Evolutionary conservation across 108 stramenopile species (phyloP).

Genomic region (Discostella stelligeroides): DNA sequence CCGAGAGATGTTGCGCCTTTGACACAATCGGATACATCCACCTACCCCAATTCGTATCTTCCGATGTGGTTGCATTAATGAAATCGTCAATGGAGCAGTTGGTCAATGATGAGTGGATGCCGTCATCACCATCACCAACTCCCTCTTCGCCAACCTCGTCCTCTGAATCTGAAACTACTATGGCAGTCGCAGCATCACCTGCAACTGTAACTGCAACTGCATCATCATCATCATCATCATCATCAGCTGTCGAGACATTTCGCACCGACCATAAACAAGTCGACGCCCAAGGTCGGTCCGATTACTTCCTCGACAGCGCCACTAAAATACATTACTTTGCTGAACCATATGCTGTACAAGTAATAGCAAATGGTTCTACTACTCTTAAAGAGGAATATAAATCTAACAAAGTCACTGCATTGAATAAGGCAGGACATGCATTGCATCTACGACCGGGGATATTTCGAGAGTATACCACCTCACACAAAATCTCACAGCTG

Average conservation of each 20-base stretch:
- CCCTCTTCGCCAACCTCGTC: no score
- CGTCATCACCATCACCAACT: constrained; percentile 12
- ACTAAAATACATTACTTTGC: constrained; percentile 83
- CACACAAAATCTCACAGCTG: constrained; percentile 59
- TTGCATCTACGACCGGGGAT: constrained; percentile 71
- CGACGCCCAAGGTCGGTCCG: constrained; percentile 66
- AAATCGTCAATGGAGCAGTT: constrained; percentile 64
- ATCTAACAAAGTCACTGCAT: constrained; percentile 64
- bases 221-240: no score
- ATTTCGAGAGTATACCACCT: constrained; percentile 71
- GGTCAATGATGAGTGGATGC: constrained; percentile 66
- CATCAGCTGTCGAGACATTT: constrained; percentile 52
- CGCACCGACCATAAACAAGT: constrained; percentile 80
- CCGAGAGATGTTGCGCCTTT: constrained; percentile 60
- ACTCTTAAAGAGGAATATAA: constrained; percentile 44
- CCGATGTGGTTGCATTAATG: constrained; percentile 55
- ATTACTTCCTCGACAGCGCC: constrained; percentile 89
- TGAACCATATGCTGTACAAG: constrained; percentile 72
- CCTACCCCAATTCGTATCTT: constrained; percentile 44
- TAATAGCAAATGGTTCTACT: constrained; percentile 23
- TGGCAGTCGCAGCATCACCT: constrained; percentile 5
- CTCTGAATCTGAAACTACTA: no score
- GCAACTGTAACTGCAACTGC: no score
- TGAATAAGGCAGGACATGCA: constrained; percentile 94
- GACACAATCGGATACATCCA: constrained; percentile 70